Base-by-base conservation (phyloP, 352 stramenopile species). In the Phytophthora hybrid region DNA sequence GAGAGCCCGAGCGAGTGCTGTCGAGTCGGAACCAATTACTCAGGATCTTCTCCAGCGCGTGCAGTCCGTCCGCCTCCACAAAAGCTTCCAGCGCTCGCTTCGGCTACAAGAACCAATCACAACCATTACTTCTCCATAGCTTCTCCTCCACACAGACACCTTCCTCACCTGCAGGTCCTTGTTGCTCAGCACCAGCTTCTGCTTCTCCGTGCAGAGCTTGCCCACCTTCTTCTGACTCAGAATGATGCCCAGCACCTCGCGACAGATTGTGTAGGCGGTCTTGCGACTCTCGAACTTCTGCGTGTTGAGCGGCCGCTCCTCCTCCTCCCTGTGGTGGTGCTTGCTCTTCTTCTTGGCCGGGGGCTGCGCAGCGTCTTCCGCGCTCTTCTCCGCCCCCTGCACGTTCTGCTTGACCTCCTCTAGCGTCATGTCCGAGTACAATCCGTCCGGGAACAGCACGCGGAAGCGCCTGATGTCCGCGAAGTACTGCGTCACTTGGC, bases 11-110 rank as follows among this genome's bases (percentile, higher is more conserved):
- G 44, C 88, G 86, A 10, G 77, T 91, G 9, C 60, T 73, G 2
- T 82, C 73, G 6, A 80, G 70, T 13, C 78, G 74, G 60, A 93
- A 84, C 86, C 86, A 93, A 39, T 82, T 39, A 39, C 71, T 64
- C 16, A 93, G 66, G 44, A 89, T 79, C 59, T 82, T 82, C 55
- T 92, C 79, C 10, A 93, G 74, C 26, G 76, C 68, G 3, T 66
- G 60, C 4, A 93, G 66, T 47, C 86, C 86, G 23, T 85, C 86
- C 2, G 86, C 81, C 60, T 90, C 83, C 10, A 92, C 84, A 80
- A 93, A 93, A 1, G 53, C 77, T 47, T 86, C 73, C 19, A 93
- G 69, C 41, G 86, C 84, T 21, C 72, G 74, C 59, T 92, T 90
- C 13, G 83, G 77, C 79, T 86, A 34, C 1, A 46, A 37, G 29